phyloP scores from a whole-genome alignment of 129 eudicot species.

The carrot (Daucus carota) region DNA sequence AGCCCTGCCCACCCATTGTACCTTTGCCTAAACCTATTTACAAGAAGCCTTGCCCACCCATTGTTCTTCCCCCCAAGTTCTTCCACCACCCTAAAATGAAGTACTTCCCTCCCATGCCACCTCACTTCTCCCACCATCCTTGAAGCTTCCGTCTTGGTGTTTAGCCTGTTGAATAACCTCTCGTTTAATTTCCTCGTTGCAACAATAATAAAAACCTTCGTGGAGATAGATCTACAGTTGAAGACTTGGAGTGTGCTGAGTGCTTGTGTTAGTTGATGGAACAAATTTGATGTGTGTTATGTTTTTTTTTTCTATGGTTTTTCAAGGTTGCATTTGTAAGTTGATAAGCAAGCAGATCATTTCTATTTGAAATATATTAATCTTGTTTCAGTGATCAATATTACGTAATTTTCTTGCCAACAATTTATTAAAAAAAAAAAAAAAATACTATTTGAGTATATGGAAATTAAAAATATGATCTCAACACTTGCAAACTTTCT shows the following conservation, averaged over 20 bases:
- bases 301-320: not conserved
- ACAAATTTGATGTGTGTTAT: not conserved
- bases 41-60: constrained; percentile 15
- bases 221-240: not conserved
- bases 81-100: constrained; percentile 10
- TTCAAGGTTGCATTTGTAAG: constrained; percentile 2
- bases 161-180: constrained; percentile 5
- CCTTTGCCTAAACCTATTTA: constrained; percentile 16
- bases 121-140: constrained; percentile 13
- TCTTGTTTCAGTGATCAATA: not conserved
- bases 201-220: not conserved
- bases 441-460: no score
- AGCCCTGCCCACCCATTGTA: constrained; percentile 15
- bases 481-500: no score
- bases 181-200: not conserved
- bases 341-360: constrained; percentile 8
- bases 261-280: constrained; percentile 7
- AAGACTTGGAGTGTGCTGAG: not conserved
- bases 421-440: no score
- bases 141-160: constrained; percentile 5
- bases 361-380: not conserved
- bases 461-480: no score
- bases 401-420: not conserved
- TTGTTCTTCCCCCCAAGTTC: constrained; percentile 11
- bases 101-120: constrained; percentile 17